Percentiles rank a stretch among this genome's conserved stretches.
These are phyloP conservation scores for Helianthus tuberosus DNA, from an alignment of 129 eudicot genomes.

Conservation along the genomic window DNA sequence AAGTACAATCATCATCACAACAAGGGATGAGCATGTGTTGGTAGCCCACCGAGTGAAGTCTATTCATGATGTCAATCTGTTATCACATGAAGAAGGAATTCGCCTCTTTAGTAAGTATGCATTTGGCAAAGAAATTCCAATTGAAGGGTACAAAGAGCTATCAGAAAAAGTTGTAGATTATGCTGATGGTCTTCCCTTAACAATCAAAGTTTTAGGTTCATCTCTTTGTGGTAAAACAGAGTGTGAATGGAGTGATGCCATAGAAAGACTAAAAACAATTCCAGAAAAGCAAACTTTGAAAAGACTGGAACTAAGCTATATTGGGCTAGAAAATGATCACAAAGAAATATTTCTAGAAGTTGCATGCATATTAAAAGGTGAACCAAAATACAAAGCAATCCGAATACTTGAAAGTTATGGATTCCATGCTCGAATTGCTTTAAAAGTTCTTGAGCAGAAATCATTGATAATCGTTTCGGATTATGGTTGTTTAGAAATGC, in stretches of 20 bases:
- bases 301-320: constrained; percentile 10
- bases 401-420: constrained; percentile 8
- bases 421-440: constrained; percentile 5
- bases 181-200: constrained; percentile 26
- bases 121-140: constrained; percentile 14
- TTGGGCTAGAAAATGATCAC: not conserved
- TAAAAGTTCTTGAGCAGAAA: constrained; percentile 18
- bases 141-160: constrained; percentile 9
- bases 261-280: constrained; percentile 9
- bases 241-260: not conserved
- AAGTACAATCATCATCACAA: constrained; percentile 21
- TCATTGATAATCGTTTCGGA: constrained; percentile 8
- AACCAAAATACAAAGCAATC: not conserved
- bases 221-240: not conserved
- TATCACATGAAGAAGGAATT: not conserved
- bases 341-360: constrained; percentile 6
- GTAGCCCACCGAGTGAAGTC: not conserved
- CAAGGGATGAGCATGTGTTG: constrained; percentile 11
- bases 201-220: constrained; percentile 5
- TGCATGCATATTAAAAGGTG: constrained; percentile 23
- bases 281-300: not conserved
- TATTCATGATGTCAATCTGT: not conserved
- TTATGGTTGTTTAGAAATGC: not conserved
- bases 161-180: constrained; percentile 2
- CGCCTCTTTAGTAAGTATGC: constrained; percentile 10